A percentile compares a stretch with the other conserved stretches of the same genome.
Evolutionary conservation across 1,284 basidiomycete genomes (phyloP).

Genomic region (Moesziomyces parantarcticus): DNA sequence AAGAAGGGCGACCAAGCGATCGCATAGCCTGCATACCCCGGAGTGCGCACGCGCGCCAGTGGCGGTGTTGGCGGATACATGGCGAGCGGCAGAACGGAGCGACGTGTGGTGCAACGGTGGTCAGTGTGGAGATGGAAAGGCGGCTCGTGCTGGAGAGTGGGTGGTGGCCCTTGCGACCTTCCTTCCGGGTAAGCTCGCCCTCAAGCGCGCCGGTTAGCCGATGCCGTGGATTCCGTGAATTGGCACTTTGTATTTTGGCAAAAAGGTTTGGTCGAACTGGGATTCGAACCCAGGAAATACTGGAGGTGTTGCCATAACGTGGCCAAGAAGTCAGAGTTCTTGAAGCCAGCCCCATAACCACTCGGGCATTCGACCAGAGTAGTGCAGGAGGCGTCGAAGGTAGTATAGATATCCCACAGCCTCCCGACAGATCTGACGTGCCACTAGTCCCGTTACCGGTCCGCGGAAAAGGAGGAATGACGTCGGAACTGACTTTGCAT

Average conservation of each 20-base stretch:
- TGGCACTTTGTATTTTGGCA: neutral
- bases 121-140: neutral
- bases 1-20: conserved; percentile 94
- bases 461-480: neutral
- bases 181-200: too few species aligned
- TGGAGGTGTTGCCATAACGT: conserved; percentile 48
- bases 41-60: conserved; percentile 48
- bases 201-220: too few species aligned
- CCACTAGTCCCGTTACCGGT: neutral
- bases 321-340: conserved; percentile 45
- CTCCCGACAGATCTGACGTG: neutral
- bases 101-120: neutral
- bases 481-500: too few species aligned
- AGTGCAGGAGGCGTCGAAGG: neutral
- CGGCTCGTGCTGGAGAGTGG: too few species aligned
- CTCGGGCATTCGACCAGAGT: conserved; percentile 51
- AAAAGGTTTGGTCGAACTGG: conserved; percentile 46
- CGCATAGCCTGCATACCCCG: conserved; percentile 83
- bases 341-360: conserved; percentile 57
- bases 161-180: too few species aligned
- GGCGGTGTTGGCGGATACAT: conserved; percentile 38
- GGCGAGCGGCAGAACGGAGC: neutral
- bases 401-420: neutral
- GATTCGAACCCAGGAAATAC: conserved; percentile 54
- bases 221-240: too few species aligned